A percentile compares a stretch with the other conserved stretches of the same genome.
phyloP scores from a whole-genome alignment of 768 basidiomycete species.

The Porphyrellus cyaneotinctus region DNA sequence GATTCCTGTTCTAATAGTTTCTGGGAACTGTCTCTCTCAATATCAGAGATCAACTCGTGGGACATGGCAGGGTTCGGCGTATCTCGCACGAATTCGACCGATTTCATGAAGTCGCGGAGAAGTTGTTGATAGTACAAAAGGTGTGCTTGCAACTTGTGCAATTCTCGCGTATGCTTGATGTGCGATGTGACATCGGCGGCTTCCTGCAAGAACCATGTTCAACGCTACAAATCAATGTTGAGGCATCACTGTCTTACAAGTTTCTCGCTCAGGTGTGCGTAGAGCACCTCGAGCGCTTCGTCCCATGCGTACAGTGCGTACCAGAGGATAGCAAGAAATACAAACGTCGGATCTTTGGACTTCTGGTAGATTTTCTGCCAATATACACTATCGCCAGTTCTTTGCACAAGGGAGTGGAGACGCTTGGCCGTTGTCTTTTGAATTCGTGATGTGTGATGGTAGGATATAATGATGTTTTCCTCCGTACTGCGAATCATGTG shows the following conservation, averaged over 20 bases:
- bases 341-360: constrained; percentile 32
- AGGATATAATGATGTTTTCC: constrained; percentile 34
- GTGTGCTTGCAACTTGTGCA: constrained; percentile 56
- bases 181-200: constrained; percentile 34
- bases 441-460: constrained; percentile 27
- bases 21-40: constrained; percentile 4
- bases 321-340: constrained; percentile 46
- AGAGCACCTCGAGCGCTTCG: constrained; percentile 50
- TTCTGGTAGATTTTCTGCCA: constrained; percentile 33
- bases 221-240: background rate
- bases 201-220: constrained; percentile 37
- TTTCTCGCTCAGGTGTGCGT: constrained; percentile 42
- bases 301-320: constrained; percentile 62
- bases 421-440: constrained; percentile 27
- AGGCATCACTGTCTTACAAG: constrained; percentile 33
- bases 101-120: constrained; percentile 51
- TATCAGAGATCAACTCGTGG: constrained; percentile 8
- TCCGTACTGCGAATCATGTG: constrained; percentile 34
- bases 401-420: constrained; percentile 29
- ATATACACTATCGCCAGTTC: constrained; percentile 35
- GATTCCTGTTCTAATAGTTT: constrained; percentile 18
- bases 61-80: constrained; percentile 50
- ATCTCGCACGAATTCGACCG: constrained; percentile 44
- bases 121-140: constrained; percentile 53
- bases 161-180: constrained; percentile 45